Conservation (phyloP, 2,329 filamentous ascomycete genomes). For the Penicillium sp. region DNA sequence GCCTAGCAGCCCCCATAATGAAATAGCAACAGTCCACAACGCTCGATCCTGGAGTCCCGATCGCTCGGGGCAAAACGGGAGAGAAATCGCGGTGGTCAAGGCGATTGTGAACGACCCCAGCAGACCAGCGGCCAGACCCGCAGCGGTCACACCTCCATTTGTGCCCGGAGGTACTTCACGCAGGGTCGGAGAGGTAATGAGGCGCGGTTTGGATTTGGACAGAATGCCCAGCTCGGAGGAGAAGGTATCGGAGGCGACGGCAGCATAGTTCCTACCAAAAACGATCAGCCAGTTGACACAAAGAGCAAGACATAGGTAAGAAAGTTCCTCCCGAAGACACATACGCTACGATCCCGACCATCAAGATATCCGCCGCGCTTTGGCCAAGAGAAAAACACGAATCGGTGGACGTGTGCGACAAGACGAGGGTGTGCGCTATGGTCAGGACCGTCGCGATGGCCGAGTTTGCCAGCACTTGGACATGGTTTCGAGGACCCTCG, state of each 20-base stretch:
- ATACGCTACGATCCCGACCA: conserved; percentile 43
- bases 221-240: conserved; percentile 94
- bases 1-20: conserved; percentile 71
- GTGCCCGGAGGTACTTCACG: conserved; percentile 83
- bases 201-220: conserved; percentile 68
- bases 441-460: conserved; percentile 68
- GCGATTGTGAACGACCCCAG: conserved; percentile 70
- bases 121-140: conserved; percentile 70
- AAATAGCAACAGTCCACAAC: conserved; percentile 54
- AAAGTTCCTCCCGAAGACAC: too few species aligned
- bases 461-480: conserved; percentile 91
- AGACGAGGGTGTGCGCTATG: conserved; percentile 49
- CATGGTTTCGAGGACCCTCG: conserved; percentile 76
- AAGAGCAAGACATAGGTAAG: too few species aligned
- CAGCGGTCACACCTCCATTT: conserved; percentile 82
- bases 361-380: conserved; percentile 35
- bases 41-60: conserved; percentile 53
- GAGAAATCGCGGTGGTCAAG: conserved; percentile 62
- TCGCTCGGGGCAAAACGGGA: conserved; percentile 62
- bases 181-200: conserved; percentile 77
- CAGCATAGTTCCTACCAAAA: conserved; percentile 69
- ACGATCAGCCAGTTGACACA: too few species aligned
- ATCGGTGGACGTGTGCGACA: conserved; percentile 25
- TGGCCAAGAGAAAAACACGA: conserved; percentile 42
- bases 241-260: conserved; percentile 89